These are phyloP conservation scores for Beauveria caledonica DNA, from an alignment of 2,329 filamentous ascomycete genomes.

Conservation along the genomic window DNA sequence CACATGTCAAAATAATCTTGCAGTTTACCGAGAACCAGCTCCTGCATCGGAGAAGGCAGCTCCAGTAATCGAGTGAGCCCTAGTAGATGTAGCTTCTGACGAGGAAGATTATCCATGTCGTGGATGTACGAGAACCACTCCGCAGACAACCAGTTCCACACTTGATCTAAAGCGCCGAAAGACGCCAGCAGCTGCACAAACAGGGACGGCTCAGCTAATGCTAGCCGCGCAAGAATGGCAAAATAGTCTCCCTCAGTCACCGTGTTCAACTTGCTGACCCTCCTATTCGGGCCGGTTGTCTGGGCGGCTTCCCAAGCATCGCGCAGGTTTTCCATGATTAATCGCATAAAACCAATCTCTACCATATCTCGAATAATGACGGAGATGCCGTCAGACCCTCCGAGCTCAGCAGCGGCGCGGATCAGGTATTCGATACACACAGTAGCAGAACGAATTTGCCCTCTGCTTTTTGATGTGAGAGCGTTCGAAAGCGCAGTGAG, in stretches of 20 bases:
- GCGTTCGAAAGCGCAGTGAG: slow-evolving; percentile 40
- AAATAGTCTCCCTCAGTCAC: slow-evolving; percentile 81
- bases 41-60: slow-evolving; percentile 47
- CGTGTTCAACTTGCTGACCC: slow-evolving; percentile 59
- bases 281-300: slow-evolving; percentile 71
- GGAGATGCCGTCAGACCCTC: slow-evolving; percentile 51
- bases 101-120: slow-evolving; percentile 54
- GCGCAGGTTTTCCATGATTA: slow-evolving; percentile 58
- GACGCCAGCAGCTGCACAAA: slow-evolving; percentile 52
- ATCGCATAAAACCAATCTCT: slow-evolving; percentile 52
- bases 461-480: slow-evolving; percentile 46
- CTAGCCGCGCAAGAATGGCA: slow-evolving; percentile 69
- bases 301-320: slow-evolving; percentile 67
- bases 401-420: slow-evolving; percentile 52
- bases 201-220: slow-evolving; percentile 60
- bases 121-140: slow-evolving; percentile 65
- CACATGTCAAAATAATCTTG: slow-evolving; percentile 71
- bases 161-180: slow-evolving; percentile 37
- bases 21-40: slow-evolving; percentile 51
- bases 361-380: slow-evolving; percentile 60
- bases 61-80: slow-evolving; percentile 66
- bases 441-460: slow-evolving; percentile 49
- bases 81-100: slow-evolving; percentile 64
- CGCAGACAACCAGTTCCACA: slow-evolving; percentile 51
- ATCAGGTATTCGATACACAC: slow-evolving; percentile 59